Conservation (phyloP, 108 stramenopile genomes). For the Pseudonitzschia pungens region DNA sequence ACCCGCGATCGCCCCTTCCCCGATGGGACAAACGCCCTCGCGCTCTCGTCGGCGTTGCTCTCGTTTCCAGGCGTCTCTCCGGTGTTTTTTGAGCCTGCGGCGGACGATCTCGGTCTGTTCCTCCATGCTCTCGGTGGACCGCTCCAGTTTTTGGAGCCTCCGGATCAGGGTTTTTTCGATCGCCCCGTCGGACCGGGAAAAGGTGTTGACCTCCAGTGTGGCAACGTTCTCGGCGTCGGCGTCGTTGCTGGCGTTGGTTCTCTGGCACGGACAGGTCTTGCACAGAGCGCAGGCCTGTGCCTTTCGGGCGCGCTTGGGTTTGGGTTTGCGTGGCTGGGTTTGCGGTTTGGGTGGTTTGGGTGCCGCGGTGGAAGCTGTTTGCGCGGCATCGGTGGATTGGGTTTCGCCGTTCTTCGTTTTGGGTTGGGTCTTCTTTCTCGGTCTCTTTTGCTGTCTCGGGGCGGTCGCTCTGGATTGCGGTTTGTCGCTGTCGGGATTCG, state of each 20-base stretch:
- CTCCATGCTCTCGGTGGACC: constrained; percentile 34
- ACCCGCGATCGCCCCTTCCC: background rate
- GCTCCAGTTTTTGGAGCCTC: constrained; percentile 49
- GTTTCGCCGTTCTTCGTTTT: background rate
- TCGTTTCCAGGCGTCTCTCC: constrained; percentile 38
- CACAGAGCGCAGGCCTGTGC: constrained; percentile 40
- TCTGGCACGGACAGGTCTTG: constrained; percentile 39
- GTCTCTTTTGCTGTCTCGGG: background rate
- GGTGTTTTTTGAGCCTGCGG: constrained; percentile 47
- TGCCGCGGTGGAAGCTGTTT: background rate
- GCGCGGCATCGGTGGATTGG: background rate
- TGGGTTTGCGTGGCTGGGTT: constrained; percentile 15
- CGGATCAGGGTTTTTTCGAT: constrained; percentile 47
- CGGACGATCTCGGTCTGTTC: constrained; percentile 33
- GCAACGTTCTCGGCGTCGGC: background rate
- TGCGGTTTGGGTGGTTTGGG: background rate
- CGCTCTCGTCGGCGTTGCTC: background rate
- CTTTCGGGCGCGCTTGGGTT: constrained; percentile 1
- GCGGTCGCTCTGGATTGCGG: background rate
- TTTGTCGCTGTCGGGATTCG: background rate
- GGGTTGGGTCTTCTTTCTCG: background rate
- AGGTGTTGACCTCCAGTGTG: constrained; percentile 12
- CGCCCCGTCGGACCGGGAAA: constrained; percentile 37
- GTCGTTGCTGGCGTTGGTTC: background rate
- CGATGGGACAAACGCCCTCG: background rate